A percentile compares a stretch with the other conserved stretches of the same genome.
phyloP scores from a whole-genome alignment of 257 asterid species.

The Dorcoceras hygrometricum region DNA sequence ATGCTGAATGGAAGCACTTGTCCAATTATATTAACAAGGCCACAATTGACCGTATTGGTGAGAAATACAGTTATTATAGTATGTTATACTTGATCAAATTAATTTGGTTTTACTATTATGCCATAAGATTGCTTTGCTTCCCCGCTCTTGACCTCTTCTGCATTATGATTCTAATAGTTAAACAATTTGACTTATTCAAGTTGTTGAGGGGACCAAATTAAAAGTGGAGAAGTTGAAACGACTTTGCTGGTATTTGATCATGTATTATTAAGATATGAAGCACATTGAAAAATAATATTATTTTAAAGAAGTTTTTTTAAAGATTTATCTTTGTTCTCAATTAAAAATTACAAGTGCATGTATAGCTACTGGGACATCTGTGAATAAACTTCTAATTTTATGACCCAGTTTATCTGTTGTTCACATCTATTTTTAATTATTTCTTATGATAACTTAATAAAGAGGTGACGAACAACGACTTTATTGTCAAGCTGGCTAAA shows the following conservation, averaged over 20 bases:
- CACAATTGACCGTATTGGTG: slow-evolving; percentile 67
- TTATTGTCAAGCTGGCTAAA: neutral
- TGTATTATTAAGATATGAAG: slow-evolving; percentile 5
- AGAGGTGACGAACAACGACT: neutral
- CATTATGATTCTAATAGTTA: neutral
- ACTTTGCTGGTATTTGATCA: slow-evolving; percentile 8
- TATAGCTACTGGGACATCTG: neutral
- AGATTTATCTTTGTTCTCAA: neutral
- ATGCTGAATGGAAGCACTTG: slow-evolving; percentile 74
- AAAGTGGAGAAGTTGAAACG: slow-evolving; percentile 11
- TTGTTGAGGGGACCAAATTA: slow-evolving; percentile 11
- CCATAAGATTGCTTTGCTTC: neutral
- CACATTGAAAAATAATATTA: neutral
- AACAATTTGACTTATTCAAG: slow-evolving; percentile 5
- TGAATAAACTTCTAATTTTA: neutral
- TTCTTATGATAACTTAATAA: neutral
- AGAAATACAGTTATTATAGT: slow-evolving; percentile 13
- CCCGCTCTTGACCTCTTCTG: neutral
- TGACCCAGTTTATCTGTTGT: slow-evolving; percentile 9
- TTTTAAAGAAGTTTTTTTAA: too few species aligned
- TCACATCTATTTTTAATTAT: neutral
- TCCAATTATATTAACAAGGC: slow-evolving; percentile 71
- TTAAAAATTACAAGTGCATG: neutral
- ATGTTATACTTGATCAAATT: neutral
- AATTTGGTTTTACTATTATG: neutral